Conservation (phyloP, 768 basidiomycete genomes). For the Filobasidium floriforme region DNA sequence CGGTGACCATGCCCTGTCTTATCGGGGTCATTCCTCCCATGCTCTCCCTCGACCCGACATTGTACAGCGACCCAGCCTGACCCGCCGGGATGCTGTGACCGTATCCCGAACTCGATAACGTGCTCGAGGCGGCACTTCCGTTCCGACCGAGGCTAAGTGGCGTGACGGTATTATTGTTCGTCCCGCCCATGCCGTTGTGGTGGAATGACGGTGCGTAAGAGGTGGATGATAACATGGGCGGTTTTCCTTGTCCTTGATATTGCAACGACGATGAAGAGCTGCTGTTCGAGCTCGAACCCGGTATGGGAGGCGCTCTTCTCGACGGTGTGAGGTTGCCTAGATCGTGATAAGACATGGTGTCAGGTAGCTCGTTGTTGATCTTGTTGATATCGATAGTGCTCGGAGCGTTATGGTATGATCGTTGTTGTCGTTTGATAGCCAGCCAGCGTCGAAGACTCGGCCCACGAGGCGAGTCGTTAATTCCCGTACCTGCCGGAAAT, state of each 20-base stretch:
- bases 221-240: constrained; percentile 17
- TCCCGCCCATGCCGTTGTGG: background rate
- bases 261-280: background rate
- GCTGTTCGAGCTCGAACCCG: background rate
- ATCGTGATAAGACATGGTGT: constrained; percentile 15
- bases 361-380: background rate
- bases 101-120: background rate
- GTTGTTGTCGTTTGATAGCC: too few species aligned
- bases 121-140: background rate
- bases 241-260: background rate
- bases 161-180: background rate
- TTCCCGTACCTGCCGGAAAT: too few species aligned
- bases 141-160: constrained; percentile 3
- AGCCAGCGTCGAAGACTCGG: too few species aligned
- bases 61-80: background rate
- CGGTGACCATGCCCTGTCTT: constrained; percentile 58
- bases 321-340: constrained; percentile 17
- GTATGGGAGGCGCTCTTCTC: constrained; percentile 14
- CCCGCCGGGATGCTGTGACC: background rate
- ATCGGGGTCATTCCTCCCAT: constrained; percentile 15
- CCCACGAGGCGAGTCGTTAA: too few species aligned
- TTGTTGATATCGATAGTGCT: background rate
- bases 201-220: constrained; percentile 20
- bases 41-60: constrained; percentile 14
- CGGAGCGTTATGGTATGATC: background rate